A percentile compares a stretch with the other conserved stretches of the same genome.
These are phyloP conservation scores for Pontederia paniculata DNA, from an alignment of 176 grass and related monocot species.

Conservation along the genomic window DNA sequence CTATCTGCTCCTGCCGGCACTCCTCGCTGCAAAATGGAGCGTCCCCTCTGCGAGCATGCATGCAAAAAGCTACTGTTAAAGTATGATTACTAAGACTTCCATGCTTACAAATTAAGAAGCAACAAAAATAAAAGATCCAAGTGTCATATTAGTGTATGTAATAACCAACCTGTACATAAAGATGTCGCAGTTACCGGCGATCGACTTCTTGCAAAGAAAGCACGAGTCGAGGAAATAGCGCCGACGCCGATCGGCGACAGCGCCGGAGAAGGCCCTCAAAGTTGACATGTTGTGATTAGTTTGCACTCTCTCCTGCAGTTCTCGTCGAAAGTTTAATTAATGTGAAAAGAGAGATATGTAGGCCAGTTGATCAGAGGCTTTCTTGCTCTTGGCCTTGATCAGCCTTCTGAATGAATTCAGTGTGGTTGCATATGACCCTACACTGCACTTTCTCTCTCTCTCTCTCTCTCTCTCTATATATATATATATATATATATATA, in stretches of 20 bases:
- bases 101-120: not conserved
- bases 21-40: constrained; percentile 88
- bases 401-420: too few relatives aligned
- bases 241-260: not conserved
- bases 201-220: constrained; percentile 37
- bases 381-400: too few relatives aligned
- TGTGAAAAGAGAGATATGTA: too few relatives aligned
- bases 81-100: too few relatives aligned
- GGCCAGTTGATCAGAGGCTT: too few relatives aligned
- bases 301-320: not conserved
- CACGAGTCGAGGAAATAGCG: constrained; percentile 28
- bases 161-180: constrained; percentile 47
- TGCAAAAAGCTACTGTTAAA: not conserved
- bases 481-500: too few relatives aligned
- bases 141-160: not conserved
- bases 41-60: constrained; percentile 39
- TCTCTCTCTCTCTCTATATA: too few relatives aligned
- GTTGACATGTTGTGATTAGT: not conserved
- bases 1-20: constrained; percentile 77
- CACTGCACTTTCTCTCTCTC: too few relatives aligned
- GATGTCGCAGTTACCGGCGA: constrained; percentile 27
- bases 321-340: too few relatives aligned
- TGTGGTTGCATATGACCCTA: too few relatives aligned
- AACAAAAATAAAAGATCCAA: not conserved
- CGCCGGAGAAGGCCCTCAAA: constrained; percentile 13